A percentile compares a stretch with the other conserved stretches of the same genome.
These are phyloP conservation scores for Pyrrhoderma noxium DNA, from an alignment of 1,284 basidiomycete genomes.

Conservation along the genomic window DNA sequence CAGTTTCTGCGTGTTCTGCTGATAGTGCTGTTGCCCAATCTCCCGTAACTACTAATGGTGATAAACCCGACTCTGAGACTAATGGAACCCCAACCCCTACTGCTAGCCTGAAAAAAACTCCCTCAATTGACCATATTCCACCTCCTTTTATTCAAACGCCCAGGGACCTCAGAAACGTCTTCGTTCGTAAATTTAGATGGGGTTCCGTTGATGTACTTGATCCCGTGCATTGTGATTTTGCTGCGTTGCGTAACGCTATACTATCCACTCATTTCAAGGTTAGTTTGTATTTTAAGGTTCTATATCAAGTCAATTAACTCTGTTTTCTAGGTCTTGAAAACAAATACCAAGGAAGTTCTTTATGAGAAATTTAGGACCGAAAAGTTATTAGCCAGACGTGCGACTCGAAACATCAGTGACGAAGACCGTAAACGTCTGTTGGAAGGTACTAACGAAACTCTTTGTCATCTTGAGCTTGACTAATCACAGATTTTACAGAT, in stretches of 20 bases:
- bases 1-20: slow-evolving; percentile 18
- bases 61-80: not conserved
- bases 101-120: slow-evolving; percentile 23
- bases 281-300: slow-evolving; percentile 19
- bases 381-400: slow-evolving; percentile 74
- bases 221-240: slow-evolving; percentile 76
- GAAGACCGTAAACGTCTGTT: slow-evolving; percentile 62
- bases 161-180: slow-evolving; percentile 61
- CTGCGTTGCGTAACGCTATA: slow-evolving; percentile 70
- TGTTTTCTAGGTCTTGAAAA: slow-evolving; percentile 57
- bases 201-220: slow-evolving; percentile 77
- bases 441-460: slow-evolving; percentile 40
- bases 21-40: slow-evolving; percentile 11
- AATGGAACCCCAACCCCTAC: slow-evolving; percentile 23
- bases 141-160: slow-evolving; percentile 45
- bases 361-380: slow-evolving; percentile 81
- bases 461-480: not conserved
- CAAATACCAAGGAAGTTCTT: slow-evolving; percentile 70
- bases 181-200: slow-evolving; percentile 72
- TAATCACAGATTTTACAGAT: slow-evolving; percentile 29
- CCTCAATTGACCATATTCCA: slow-evolving; percentile 25
- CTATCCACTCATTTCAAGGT: slow-evolving; percentile 77
- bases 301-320: slow-evolving; percentile 9
- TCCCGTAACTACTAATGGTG: slow-evolving; percentile 7
- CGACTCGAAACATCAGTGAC: slow-evolving; percentile 67